Conservation (phyloP, 345 rosid genomes). For the Camelina neglecta region DNA sequence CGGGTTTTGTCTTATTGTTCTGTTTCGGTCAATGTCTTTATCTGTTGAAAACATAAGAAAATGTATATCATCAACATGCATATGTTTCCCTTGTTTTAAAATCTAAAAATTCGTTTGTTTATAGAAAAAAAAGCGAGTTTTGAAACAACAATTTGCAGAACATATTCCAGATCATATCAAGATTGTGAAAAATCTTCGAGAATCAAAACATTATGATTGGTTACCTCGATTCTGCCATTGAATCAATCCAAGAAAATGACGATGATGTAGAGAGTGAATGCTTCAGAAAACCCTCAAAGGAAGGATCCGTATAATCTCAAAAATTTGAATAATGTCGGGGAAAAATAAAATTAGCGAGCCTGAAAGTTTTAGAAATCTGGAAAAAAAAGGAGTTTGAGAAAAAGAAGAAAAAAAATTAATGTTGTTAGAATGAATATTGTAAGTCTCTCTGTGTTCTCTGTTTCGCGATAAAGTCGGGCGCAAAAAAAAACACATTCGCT, state of each 20-base stretch:
- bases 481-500: conserved; percentile 31
- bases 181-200: background rate
- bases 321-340: conserved; percentile 23
- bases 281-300: conserved; percentile 23
- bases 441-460: conserved; percentile 47
- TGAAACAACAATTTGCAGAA: conserved; percentile 5
- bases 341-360: conserved; percentile 10
- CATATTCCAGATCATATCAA: background rate
- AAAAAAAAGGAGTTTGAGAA: background rate
- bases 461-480: conserved; percentile 52
- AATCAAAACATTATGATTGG: conserved; percentile 14
- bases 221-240: conserved; percentile 39
- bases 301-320: conserved; percentile 2
- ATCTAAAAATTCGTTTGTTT: background rate
- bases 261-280: conserved; percentile 2
- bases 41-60: conserved; percentile 31
- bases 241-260: conserved; percentile 15
- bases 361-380: conserved; percentile 23
- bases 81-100: background rate
- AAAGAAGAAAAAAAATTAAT: background rate
- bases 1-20: conserved; percentile 29
- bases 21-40: conserved; percentile 26
- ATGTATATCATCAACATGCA: background rate
- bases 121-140: background rate
- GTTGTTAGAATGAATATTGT: conserved; percentile 10